Evolutionary conservation across 1,284 basidiomycete species (phyloP).

Genomic region (Boletellus dicymbophilus): DNA sequence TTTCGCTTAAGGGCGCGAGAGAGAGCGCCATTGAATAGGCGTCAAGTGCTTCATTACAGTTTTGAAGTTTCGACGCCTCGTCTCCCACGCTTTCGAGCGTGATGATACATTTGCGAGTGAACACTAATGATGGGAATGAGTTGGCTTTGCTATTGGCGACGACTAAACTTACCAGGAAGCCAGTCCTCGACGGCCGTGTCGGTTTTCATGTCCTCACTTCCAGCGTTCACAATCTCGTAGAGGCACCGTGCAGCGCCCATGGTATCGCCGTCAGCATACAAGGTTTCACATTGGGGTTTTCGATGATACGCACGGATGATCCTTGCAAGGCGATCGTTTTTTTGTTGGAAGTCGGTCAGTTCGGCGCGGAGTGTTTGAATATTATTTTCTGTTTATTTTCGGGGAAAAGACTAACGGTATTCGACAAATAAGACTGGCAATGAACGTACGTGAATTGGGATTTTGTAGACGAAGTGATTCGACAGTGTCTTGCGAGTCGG

Average conservation of each 20-base stretch:
- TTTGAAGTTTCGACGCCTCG: not conserved
- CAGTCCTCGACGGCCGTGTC: not conserved
- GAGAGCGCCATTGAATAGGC: not conserved
- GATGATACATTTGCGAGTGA: not conserved
- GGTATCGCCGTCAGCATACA: not conserved
- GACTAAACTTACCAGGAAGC: not conserved
- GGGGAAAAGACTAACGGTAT: too few relatives aligned
- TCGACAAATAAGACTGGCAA: not conserved
- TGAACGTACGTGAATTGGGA: not conserved
- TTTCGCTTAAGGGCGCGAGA: not conserved
- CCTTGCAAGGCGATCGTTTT: not conserved
- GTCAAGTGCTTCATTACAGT: not conserved
- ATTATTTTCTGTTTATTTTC: not conserved
- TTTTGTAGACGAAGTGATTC: not conserved
- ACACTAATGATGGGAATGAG: not conserved
- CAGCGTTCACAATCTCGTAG: not conserved
- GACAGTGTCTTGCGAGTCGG: too few relatives aligned
- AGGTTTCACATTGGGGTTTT: not conserved
- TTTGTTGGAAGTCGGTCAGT: not conserved
- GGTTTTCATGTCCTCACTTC: not conserved
- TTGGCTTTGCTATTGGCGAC: too few relatives aligned
- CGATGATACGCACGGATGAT: not conserved
- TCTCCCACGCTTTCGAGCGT: not conserved
- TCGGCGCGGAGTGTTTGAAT: not conserved
- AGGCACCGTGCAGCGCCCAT: not conserved